phyloP scores from a whole-genome alignment of 202 grass and related monocot species.

The Bolboschoenoplectus hybrid region DNA sequence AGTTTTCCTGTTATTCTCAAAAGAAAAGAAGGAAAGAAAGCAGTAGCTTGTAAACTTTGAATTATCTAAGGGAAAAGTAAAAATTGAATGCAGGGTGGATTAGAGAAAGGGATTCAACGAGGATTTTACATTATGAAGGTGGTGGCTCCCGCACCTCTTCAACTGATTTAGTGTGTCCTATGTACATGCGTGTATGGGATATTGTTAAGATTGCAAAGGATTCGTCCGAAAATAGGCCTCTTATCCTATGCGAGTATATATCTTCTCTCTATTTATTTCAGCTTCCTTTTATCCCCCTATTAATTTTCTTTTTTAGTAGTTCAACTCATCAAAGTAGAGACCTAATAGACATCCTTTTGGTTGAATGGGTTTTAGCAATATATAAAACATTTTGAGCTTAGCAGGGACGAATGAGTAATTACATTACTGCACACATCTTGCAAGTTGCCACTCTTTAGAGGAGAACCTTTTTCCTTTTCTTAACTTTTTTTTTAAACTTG shows the following conservation, averaged over 20 bases:
- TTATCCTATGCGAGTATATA: conserved; percentile 96
- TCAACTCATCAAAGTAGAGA: background rate
- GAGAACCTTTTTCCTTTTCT: background rate
- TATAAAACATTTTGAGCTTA: background rate
- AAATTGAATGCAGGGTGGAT: conserved; percentile 71
- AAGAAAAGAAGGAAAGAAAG: background rate
- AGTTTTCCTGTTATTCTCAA: background rate
- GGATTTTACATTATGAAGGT: conserved; percentile 91
- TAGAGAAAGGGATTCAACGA: conserved; percentile 75
- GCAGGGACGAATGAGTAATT: background rate
- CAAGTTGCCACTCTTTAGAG: background rate
- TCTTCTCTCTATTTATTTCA: conserved; percentile 34
- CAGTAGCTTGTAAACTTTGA: conserved; percentile 16
- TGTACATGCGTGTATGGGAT: conserved; percentile 99
- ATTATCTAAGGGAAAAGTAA: conserved; percentile 22
- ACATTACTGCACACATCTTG: conserved; percentile 7
- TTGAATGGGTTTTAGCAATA: background rate
- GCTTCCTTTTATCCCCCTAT: conserved; percentile 32
- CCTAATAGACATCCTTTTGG: background rate
- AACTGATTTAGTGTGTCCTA: conserved; percentile 95
- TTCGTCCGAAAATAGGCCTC: conserved; percentile 81
- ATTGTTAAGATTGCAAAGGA: conserved; percentile 86
- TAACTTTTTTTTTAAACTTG: conserved; percentile 36
- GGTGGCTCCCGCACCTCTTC: conserved; percentile 85
- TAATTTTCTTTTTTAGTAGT: conserved; percentile 20